Base-by-base conservation (phyloP, 306 rosid genomes). In the Oemleria cerasiformis region DNA sequence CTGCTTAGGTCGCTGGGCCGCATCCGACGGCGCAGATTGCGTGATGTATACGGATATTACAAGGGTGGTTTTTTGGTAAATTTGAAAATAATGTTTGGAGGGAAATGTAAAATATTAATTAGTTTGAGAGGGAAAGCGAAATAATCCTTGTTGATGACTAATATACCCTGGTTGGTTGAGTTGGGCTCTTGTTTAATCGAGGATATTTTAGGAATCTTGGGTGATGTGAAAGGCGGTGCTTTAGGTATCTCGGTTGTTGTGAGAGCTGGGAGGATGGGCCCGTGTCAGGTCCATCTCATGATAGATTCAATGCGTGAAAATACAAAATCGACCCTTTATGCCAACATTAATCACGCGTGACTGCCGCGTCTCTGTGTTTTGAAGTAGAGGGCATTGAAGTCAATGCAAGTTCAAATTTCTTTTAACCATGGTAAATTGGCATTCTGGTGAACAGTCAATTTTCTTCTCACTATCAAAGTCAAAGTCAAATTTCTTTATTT, bases 21-120 rank as follows among this genome's bases (percentile, higher is more conserved):
- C 48, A 47, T 72, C 74, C 64, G 70, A 73, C 83, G 88, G 83
- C 92, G 80, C 40, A 59, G 67, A 84, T 83, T 80, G 34, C 84
- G 84, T 71, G 44, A 23, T 59, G 1, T 54, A 44, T 75, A 21
- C 14, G 39, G 45, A 44, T 23, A 41, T 8, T 56, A 5, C 61
- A 53, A 58, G 54, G 3, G 40, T 51, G 39, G 30, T n/a, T 63
- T 38, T 8, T 55, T 43, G 20, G 36, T 62, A 11, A 51, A 53
- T 73, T 80, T 73, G 50, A 74, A 82, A 67, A 19, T 17, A 3
- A 20, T 17, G 60, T 57, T 50, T 54, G 73, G 21, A 78, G 71
- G 75, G 75, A 71, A 78, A 70, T 15, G 55, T 11, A 54, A 73
- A 14, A 0, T 5, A 23, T 70, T 11, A 47, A 20, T 25, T 14